Percentiles rank a stretch among this genome's conserved stretches.
These are phyloP conservation scores for Naganishia vaughanmartiniae DNA, from an alignment of 768 basidiomycete species.

Conservation along the genomic window DNA sequence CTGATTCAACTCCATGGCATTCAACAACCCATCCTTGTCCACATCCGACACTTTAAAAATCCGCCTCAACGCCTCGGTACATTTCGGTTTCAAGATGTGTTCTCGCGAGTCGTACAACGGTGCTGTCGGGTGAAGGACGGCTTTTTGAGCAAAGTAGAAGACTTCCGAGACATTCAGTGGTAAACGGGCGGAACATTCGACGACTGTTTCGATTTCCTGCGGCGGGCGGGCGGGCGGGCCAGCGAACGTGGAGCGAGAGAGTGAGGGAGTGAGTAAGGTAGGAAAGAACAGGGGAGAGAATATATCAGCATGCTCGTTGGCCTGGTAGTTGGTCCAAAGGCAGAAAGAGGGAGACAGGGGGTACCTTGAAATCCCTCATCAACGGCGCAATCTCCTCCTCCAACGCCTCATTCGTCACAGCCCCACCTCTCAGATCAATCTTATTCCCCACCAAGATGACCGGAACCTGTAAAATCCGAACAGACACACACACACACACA, in stretches of 20 bases:
- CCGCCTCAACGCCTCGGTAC: conserved; percentile 76
- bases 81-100: conserved; percentile 92
- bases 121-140: conserved; percentile 92
- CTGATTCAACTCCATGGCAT: conserved; percentile 86
- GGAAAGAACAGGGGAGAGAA: no score
- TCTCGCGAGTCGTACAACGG: conserved; percentile 95
- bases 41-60: conserved; percentile 96
- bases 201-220: conserved; percentile 96
- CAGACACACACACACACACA: no score
- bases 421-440: conserved; percentile 88
- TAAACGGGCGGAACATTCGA: conserved; percentile 83
- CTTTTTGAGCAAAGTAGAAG: conserved; percentile 97
- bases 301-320: no score
- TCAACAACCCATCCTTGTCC: conserved; percentile 89
- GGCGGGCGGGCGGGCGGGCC: no score
- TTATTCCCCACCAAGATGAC: conserved; percentile 98
- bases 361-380: conserved; percentile 97
- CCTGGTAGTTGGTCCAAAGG: no score
- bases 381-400: conserved; percentile 94
- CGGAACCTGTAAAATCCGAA: conserved; percentile 67
- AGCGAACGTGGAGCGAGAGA: no score
- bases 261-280: no score
- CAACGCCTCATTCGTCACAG: conserved; percentile 87
- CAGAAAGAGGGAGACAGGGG: no score
- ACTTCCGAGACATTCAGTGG: conserved; percentile 93